Evolutionary conservation across 352 stramenopile genomes (phyloP).

Genomic region (Blastocystis sp.): DNA sequence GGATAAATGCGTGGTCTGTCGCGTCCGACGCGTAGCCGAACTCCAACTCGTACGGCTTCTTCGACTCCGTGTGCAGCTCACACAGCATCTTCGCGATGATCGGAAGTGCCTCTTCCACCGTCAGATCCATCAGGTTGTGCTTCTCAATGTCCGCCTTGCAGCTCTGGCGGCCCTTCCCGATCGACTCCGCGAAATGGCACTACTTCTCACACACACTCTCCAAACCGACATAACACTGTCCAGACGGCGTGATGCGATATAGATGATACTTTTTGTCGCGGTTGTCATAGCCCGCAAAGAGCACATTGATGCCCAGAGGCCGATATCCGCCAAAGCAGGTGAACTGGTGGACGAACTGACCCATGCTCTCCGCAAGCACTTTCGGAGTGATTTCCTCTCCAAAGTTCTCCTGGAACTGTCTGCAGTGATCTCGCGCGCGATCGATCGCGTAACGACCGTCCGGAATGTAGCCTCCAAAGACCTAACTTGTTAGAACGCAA

Average conservation of each 20-base stretch:
- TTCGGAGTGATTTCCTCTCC: constrained; percentile 48
- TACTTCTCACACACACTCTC: background rate
- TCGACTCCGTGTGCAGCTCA: constrained; percentile 47
- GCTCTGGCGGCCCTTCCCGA: constrained; percentile 53
- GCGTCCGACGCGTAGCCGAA: constrained; percentile 31
- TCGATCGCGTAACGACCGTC: constrained; percentile 50
- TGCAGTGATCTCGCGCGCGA: constrained; percentile 19
- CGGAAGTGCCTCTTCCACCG: constrained; percentile 28
- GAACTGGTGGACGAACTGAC: constrained; percentile 55
- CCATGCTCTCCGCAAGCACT: constrained; percentile 50
- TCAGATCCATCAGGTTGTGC: constrained; percentile 45
- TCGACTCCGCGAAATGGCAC: constrained; percentile 41
- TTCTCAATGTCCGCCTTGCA: constrained; percentile 57
- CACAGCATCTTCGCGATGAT: constrained; percentile 49
- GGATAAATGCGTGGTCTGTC: constrained; percentile 41
- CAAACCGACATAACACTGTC: constrained; percentile 22
- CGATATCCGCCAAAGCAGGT: constrained; percentile 38
- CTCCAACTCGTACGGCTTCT: constrained; percentile 56
- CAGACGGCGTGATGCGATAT: constrained; percentile 52
- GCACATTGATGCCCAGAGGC: constrained; percentile 44
- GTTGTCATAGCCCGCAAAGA: constrained; percentile 50
- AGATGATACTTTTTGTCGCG: constrained; percentile 54
- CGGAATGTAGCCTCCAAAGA: constrained; percentile 42
- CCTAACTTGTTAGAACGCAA: background rate
- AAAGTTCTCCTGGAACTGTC: constrained; percentile 54